These are phyloP conservation scores for Neurospora sp. DNA, from an alignment of 495 filamentous ascomycete genomes.

Conservation along the genomic window DNA sequence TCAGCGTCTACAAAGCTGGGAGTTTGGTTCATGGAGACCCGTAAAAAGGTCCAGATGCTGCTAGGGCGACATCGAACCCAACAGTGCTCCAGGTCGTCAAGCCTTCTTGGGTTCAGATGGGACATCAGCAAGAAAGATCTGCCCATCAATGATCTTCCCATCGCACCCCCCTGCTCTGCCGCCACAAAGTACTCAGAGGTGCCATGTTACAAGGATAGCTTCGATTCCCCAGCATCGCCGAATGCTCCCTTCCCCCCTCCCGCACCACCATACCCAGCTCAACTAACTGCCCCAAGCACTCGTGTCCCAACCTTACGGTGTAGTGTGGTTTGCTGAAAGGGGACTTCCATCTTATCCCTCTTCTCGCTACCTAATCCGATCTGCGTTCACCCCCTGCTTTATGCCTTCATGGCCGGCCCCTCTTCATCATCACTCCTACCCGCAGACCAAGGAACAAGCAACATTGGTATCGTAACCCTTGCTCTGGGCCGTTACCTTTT, in stretches of 20 bases:
- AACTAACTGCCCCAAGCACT: constrained; percentile 5
- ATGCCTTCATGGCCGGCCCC: constrained; percentile 3
- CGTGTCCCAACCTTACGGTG: constrained; percentile 6
- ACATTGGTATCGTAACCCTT: constrained; percentile 5
- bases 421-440: constrained; percentile 2
- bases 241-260: constrained; percentile 9
- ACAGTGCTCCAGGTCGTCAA: background rate
- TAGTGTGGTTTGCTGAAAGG: constrained; percentile 1
- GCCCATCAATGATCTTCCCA: constrained; percentile 18
- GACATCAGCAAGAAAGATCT: constrained; percentile 16
- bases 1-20: background rate
- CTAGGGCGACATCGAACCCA: background rate
- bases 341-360: constrained; percentile 4
- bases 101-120: constrained; percentile 6
- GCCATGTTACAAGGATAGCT: constrained; percentile 3
- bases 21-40: background rate
- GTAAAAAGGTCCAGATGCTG: background rate
- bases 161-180: constrained; percentile 1
- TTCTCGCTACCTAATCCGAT: constrained; percentile 15
- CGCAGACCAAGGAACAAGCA: constrained; percentile 12
- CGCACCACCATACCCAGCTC: constrained; percentile 7
- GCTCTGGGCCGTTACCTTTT: constrained; percentile 3
- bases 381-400: constrained; percentile 13
- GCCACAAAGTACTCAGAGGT: constrained; percentile 6
- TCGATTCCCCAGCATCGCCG: constrained; percentile 1